Percentiles rank a stretch among this genome's conserved stretches.
phyloP scores from a whole-genome alignment of 176 grass and related monocot species.

The Phoenix roebelenii region DNA sequence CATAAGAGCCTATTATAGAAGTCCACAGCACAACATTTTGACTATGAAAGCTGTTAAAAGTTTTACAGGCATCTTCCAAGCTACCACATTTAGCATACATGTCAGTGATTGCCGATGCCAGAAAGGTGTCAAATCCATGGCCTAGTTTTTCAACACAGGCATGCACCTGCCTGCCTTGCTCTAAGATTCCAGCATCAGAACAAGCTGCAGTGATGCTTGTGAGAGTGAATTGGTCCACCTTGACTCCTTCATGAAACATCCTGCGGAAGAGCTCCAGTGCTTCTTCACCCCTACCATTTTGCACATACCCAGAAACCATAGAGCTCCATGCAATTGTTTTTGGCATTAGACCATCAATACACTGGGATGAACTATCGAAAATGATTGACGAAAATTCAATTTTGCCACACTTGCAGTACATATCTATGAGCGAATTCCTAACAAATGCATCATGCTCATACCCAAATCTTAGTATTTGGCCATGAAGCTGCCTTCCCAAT shows the following conservation, averaged over 20 bases:
- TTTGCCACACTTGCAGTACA: slow-evolving; percentile 60
- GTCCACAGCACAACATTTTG: slow-evolving; percentile 8
- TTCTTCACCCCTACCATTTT: slow-evolving; percentile 50
- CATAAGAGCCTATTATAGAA: slow-evolving; percentile 32
- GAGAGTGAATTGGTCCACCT: slow-evolving; percentile 7
- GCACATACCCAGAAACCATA: slow-evolving; percentile 40
- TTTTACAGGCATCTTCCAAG: slow-evolving; percentile 4
- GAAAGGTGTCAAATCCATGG: background rate
- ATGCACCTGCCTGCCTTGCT: slow-evolving; percentile 16
- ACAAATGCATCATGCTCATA: slow-evolving; percentile 31
- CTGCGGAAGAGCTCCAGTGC: slow-evolving; percentile 14
- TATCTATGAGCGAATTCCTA: slow-evolving; percentile 51
- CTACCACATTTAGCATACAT: slow-evolving; percentile 21
- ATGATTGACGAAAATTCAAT: slow-evolving; percentile 26
- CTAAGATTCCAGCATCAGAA: slow-evolving; percentile 12
- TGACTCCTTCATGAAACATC: slow-evolving; percentile 11
- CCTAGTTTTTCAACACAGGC: slow-evolving; percentile 11
- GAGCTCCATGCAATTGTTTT: slow-evolving; percentile 43
- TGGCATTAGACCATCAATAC: slow-evolving; percentile 1
- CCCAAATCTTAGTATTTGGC: slow-evolving; percentile 22
- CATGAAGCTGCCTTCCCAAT: slow-evolving; percentile 52
- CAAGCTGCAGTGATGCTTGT: slow-evolving; percentile 7
- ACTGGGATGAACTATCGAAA: slow-evolving; percentile 24
- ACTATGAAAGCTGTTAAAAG: background rate
- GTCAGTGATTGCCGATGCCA: slow-evolving; percentile 13